Base-by-base conservation (phyloP, 2,329 filamentous ascomycete species). In the Fonsecaea monophora region DNA sequence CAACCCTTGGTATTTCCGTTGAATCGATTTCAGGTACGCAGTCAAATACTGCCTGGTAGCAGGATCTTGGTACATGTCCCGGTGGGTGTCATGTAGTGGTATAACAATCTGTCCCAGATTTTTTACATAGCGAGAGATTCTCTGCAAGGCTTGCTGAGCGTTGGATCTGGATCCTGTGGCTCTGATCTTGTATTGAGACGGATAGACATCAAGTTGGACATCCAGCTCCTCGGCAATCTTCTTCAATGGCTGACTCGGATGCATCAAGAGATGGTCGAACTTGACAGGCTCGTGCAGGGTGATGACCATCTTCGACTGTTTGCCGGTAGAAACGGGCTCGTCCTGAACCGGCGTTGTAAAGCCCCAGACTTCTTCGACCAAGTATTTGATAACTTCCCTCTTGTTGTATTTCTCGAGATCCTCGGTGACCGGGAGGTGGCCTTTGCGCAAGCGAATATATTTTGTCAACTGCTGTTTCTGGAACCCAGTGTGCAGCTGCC, bases 361-460 rank as follows among this genome's bases (percentile, higher is more conserved):
- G 21, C 65, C 65, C 68, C 68, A 70, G 37, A 70, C 53, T 35
- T 66, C 66, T 37, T 66, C 64, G 15, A 68, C 63, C 57, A 68
- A 48, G 37, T 66, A 66, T 18, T 60, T 64, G 40, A 65, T 50
- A 6, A 57, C 50, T 6, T 62, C 55, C 30, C 40, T 35, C 30
- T 67, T 67, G 45, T 56, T 63, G 13, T 37, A 35, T 32, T 42
- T 45, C 35, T 53, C 48, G 37, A 53, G 38, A 8, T 55, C 32
- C 53, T 35, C 34, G 5, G 60, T 18, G 25, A 42, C 21, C 18
- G n/a, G 13, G 15, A 35, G 6, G 13, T 53, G 30, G 21, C 45
- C 32, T 48, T 59, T 62, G 21, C 42, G 40, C 35, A 54, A 40
- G 38, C 53, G 54, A 45, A 68, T 58, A 35, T 68, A 68, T n/a